phyloP scores from a whole-genome alignment of 2,329 filamentous ascomycete species.

The Xylariales sp. region DNA sequence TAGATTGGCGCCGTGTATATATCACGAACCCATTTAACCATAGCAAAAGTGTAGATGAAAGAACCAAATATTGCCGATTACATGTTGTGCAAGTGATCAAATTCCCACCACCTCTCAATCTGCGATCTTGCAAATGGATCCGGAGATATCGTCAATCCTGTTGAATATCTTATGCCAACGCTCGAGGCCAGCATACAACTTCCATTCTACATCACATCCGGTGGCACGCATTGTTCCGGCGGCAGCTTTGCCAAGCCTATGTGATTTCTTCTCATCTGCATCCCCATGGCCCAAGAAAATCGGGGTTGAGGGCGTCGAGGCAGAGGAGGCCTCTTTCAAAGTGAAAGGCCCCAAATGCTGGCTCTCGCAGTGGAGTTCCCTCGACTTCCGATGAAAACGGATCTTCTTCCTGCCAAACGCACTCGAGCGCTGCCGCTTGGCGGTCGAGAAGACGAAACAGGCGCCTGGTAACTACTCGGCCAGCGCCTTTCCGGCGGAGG shows the following conservation, averaged over 20 bases:
- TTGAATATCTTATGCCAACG: conserved; percentile 63
- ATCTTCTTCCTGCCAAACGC: conserved; percentile 55
- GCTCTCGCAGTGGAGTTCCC: conserved; percentile 21
- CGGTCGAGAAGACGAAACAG: conserved; percentile 64
- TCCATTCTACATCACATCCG: conserved; percentile 54
- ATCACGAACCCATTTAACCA: conserved; percentile 6
- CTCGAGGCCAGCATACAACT: conserved; percentile 53
- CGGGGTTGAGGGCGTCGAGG: conserved; percentile 22
- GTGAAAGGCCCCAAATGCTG: conserved; percentile 44
- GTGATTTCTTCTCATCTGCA: conserved; percentile 54
- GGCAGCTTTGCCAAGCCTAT: conserved; percentile 50
- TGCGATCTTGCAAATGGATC: conserved; percentile 45
- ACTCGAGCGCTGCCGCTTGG: conserved; percentile 57
- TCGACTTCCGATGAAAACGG: conserved; percentile 30
- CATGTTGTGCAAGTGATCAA: neutral
- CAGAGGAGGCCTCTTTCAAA: conserved; percentile 51
- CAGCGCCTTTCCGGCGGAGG: conserved; percentile 44
- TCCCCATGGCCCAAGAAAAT: conserved; percentile 58
- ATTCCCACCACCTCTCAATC: too few species aligned
- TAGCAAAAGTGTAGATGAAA: neutral
- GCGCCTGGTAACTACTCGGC: conserved; percentile 53
- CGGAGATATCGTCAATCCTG: conserved; percentile 59
- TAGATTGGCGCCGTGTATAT: neutral
- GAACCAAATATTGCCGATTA: neutral
- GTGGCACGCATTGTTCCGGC: conserved; percentile 46